A percentile compares a stretch with the other conserved stretches of the same genome.
Evolutionary conservation across 208 protist species (phyloP).

Genomic region (Crithidia bombi): DNA sequence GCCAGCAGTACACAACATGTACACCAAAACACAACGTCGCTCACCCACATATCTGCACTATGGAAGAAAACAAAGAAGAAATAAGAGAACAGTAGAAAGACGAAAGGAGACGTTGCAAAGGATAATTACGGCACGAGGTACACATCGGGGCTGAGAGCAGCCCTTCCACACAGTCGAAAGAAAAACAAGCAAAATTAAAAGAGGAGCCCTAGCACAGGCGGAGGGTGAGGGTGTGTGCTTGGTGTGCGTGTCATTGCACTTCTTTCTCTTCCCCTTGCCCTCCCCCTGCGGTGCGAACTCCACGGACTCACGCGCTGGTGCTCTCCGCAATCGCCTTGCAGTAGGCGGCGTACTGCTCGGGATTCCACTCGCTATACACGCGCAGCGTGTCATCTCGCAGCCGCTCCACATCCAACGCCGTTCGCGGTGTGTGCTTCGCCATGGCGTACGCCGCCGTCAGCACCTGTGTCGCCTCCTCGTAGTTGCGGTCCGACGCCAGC

Average conservation of each 20-base stretch:
- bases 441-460: conserved; percentile 50
- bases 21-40: background rate
- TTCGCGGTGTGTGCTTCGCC: conserved; percentile 39
- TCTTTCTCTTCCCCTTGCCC: no score
- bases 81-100: background rate
- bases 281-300: background rate
- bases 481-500: conserved; percentile 48
- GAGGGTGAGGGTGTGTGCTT: no score
- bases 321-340: conserved; percentile 36
- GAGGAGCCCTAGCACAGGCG: no score
- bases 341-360: conserved; percentile 60
- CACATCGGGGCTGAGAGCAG: no score
- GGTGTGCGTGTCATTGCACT: no score
- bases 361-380: conserved; percentile 67
- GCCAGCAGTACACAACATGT: no score
- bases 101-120: background rate
- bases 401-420: conserved; percentile 41
- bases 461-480: conserved; percentile 46
- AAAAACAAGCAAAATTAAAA: background rate
- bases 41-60: background rate
- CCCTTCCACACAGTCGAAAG: background rate
- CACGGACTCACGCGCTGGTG: background rate
- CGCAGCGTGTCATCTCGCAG: conserved; percentile 49
- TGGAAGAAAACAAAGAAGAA: background rate
- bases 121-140: background rate